Base-by-base conservation (phyloP, 2,329 filamentous ascomycete genomes). In the Fusarium abutilonis region DNA sequence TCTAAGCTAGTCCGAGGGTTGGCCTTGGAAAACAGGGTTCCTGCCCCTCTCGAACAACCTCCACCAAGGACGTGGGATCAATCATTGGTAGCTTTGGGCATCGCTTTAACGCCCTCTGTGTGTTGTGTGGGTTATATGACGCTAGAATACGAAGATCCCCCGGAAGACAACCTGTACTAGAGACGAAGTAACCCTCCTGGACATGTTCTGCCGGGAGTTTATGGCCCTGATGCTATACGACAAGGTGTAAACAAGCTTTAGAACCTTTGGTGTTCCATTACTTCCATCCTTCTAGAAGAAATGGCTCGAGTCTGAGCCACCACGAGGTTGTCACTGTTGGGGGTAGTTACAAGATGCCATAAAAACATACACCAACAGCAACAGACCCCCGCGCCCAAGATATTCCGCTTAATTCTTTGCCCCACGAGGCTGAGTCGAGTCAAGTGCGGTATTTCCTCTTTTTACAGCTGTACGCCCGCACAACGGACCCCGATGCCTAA, bases 261-360 rank as follows among this genome's bases (percentile, higher is more conserved):
- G 2, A 5, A 13, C 6, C 15, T 35, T n/a, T 10, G 21, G 21
- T 11, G 34, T 26, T 6, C 9, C n/a, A 31, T 26, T 23, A 46
- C 47, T 59, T 59, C 41, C 43, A 14, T 47, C 5, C 28, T 60
- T 60, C 55, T 42, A 60, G 56, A 60, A 60, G 46, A n/a, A 14
- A 32, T 52, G n/a, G 2, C 9, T 2, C 11, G 31, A 14, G 19
- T 39, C 36, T 39, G 17, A 10, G 5, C 4, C 26, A 38, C 15
- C 26, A 41, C 14, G 35, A 55, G 40, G 47, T 19, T 15, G 6
- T 29, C 26, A 29, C 28, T 2, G 28, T 10, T 28, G 6, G 15
- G 11, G n/a, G 23, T 7, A 8, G 23, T 26, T 26, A 8, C 3
- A 7, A 43, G 36, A 15, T 39, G 36, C 17, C 36, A 42, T 42